Evolutionary conservation across 202 grass and related monocot genomes (phyloP), one percentile per base, ranked within the genome.

Genomic region (Carex sylvatica): DNA sequence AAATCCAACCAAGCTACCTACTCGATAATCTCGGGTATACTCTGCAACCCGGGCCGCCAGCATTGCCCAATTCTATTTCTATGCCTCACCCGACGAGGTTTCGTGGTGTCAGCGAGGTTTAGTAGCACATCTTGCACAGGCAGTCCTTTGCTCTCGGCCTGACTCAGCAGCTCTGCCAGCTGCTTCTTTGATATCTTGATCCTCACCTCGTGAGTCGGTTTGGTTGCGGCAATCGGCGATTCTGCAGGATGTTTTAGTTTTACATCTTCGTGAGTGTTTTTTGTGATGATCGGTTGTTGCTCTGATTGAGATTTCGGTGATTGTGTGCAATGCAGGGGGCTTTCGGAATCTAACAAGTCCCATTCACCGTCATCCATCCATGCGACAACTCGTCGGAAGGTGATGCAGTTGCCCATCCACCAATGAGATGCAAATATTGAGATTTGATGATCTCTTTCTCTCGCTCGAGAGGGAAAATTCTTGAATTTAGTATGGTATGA

Each of bases 161-260:
- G 83, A 30, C 65, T 81, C 23, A 97, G 85, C 8, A 97, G 80
- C 52, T 94, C 88, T 30, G 90, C 83, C 83, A 97, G 87, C 63
- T 97, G 90, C 87, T 94, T 97, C 87, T 82, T 91, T 1, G 84
- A 88, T 81, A 97, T 94, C 85, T 89, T 92, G 83, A 97, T 87
- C 86, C 87, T 90, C 54, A 94, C 87, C 86, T 87, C 86, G 0
- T 62, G 72, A 0, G 58, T 59, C 7, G 26, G 28, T 31, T 33
- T 75, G 3, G 3, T 31, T 35, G 44, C 23, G 0, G 61, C 0
- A 9, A 14, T 31, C 16, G 65, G 5, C 14, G 49, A 28, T 16
- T 84, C 74, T 60, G 58, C 59, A 4, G 9, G 23, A 33, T 44
- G n/a, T 38, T 62, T 52, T 20, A 1, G 10, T 38, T 62, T 52